Conservation (phyloP, 352 stramenopile species). For the Phytophthora chlamydospora region DNA sequence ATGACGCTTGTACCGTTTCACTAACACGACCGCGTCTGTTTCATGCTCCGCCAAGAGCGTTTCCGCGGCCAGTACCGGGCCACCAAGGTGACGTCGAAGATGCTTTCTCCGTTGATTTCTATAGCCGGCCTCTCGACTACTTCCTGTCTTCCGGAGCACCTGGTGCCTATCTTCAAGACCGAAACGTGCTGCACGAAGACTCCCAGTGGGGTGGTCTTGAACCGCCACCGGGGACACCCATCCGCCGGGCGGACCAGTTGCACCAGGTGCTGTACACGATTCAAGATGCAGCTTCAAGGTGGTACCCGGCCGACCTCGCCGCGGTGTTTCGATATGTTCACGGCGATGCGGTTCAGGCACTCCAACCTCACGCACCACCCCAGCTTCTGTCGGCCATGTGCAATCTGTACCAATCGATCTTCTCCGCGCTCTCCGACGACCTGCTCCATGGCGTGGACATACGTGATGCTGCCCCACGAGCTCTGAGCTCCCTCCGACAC, state of each 20-base stretch:
- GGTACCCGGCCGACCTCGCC: neutral
- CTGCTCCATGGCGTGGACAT: neutral
- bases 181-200: slow-evolving; percentile 1
- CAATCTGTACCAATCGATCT: neutral
- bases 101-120: slow-evolving; percentile 1
- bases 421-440: neutral
- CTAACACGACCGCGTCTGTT: slow-evolving; percentile 2
- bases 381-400: slow-evolving; percentile 3
- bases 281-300: neutral
- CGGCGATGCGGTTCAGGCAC: neutral
- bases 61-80: slow-evolving; percentile 1
- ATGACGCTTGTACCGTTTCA: neutral
- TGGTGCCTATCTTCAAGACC: neutral
- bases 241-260: slow-evolving; percentile 1
- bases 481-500: neutral
- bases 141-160: slow-evolving; percentile 7
- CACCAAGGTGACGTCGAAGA: slow-evolving; percentile 6
- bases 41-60: neutral
- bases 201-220: neutral
- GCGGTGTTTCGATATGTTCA: neutral
- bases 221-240: neutral
- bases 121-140: slow-evolving; percentile 1
- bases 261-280: slow-evolving; percentile 9
- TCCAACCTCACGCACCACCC: neutral
- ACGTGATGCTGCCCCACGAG: no score